Conservation (phyloP, 1,139 yeast genomes). For the Debaryomyces coudertii region DNA sequence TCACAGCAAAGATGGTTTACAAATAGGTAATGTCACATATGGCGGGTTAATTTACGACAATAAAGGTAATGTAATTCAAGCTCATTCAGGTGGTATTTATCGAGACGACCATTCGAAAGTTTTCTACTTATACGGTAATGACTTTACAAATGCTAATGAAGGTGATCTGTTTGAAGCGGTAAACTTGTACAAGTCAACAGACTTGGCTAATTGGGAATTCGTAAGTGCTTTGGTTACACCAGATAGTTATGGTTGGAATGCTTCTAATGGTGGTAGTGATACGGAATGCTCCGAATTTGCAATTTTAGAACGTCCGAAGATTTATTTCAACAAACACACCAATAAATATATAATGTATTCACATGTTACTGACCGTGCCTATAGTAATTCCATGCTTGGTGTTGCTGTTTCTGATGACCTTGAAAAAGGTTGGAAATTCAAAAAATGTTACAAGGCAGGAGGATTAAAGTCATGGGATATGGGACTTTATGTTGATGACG, state of each 20-base stretch:
- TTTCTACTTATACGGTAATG: constrained; percentile 1
- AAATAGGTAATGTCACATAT: background rate
- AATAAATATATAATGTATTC: background rate
- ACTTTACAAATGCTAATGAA: background rate
- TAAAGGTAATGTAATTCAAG: background rate
- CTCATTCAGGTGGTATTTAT: constrained; percentile 1
- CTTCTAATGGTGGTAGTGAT: background rate
- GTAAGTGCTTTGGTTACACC: background rate
- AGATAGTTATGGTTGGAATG: background rate
- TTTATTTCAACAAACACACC: background rate
- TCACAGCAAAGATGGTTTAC: background rate
- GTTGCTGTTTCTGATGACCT: constrained; percentile 1
- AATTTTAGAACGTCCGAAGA: background rate
- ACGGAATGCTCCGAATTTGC: background rate
- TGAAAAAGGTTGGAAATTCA: constrained; percentile 1
- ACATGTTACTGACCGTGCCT: background rate
- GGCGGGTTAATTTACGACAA: background rate
- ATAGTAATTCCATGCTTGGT: background rate
- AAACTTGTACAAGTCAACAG: background rate
- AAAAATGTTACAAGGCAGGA: background rate
- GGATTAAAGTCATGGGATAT: constrained; percentile 5
- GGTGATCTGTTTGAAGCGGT: background rate
- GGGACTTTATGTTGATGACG: constrained; percentile 4
- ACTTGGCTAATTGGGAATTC: background rate
- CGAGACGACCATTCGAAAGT: background rate